phyloP scores from a whole-genome alignment of 495 filamentous ascomycete species.

The Hypoxylon rickii region DNA sequence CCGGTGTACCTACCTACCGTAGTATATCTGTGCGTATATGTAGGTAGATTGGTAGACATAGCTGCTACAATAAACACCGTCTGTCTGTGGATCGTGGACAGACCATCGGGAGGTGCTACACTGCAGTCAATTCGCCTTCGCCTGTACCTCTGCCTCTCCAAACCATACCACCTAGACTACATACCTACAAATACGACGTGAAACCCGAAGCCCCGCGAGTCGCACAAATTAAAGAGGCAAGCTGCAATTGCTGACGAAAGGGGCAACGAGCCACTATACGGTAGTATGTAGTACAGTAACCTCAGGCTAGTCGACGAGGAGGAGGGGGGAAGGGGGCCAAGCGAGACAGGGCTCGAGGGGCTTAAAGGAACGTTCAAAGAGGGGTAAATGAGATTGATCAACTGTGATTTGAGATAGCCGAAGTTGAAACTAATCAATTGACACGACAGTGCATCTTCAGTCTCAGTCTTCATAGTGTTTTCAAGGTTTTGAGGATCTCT shows the following conservation, averaged over 20 bases:
- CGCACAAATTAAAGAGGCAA: conserved; percentile 29
- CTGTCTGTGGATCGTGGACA: no score
- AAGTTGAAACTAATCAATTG: conserved; percentile 30
- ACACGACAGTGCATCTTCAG: conserved; percentile 5
- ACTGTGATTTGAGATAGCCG: conserved; percentile 32
- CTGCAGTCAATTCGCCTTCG: conserved; percentile 12
- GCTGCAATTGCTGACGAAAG: conserved; percentile 31
- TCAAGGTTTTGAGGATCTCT: conserved; percentile 19
- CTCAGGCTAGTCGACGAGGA: neutral
- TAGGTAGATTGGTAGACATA: neutral
- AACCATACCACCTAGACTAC: conserved; percentile 2
- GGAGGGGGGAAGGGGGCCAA: conserved; percentile 12
- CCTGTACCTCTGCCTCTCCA: neutral
- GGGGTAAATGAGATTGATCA: conserved; percentile 35
- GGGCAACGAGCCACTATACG: conserved; percentile 23
- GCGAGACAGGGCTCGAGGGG: conserved; percentile 16
- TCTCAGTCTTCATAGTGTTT: no score
- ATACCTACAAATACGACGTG: conserved; percentile 29
- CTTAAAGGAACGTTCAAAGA: conserved; percentile 14
- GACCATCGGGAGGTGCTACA: conserved; percentile 16
- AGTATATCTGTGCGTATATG: no score
- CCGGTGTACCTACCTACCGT: neutral
- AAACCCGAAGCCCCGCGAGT: conserved; percentile 24
- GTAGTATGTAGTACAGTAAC: conserved; percentile 19
- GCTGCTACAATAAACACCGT: no score